Percentiles rank a stretch among this genome's conserved stretches.
These are phyloP conservation scores for Cyberlindnera euphorbiiphila DNA, from an alignment of 805 yeast species.

Conservation along the genomic window DNA sequence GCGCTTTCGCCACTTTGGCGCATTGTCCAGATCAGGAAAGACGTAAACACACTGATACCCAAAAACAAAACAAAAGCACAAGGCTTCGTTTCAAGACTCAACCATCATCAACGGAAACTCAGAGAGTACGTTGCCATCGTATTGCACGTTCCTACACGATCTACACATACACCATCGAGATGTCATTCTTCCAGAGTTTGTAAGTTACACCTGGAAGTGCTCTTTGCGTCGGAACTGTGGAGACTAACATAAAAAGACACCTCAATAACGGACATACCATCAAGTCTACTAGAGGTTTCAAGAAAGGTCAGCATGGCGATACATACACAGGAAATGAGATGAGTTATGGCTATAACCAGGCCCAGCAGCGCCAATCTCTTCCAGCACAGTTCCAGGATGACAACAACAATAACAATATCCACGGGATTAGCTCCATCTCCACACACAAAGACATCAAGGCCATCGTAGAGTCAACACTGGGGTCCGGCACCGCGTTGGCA, in stretches of 20 bases:
- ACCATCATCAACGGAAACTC: background rate
- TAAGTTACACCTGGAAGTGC: too few relatives aligned
- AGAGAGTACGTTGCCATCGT: too few relatives aligned
- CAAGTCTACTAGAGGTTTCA: conserved; percentile 44
- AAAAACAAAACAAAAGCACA: conserved; percentile 11
- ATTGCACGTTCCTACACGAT: too few relatives aligned
- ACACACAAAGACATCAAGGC: conserved; percentile 73
- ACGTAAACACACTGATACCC: conserved; percentile 12
- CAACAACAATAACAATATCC: conserved; percentile 1
- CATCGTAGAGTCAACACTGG: conserved; percentile 93
- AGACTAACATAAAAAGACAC: conserved; percentile 28
- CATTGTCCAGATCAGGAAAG: conserved; percentile 11
- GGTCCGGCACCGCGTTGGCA: conserved; percentile 84
- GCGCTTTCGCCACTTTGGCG: background rate
- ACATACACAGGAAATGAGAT: too few relatives aligned
- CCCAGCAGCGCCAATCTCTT: conserved; percentile 11
- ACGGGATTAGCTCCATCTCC: conserved; percentile 35
- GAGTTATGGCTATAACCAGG: conserved; percentile 16
- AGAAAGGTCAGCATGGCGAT: conserved; percentile 27
- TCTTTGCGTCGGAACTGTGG: background rate
- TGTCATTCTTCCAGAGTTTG: conserved; percentile 32
- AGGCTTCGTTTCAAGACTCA: background rate
- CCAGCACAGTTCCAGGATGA: conserved; percentile 7
- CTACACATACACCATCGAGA: conserved; percentile 3
- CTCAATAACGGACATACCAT: conserved; percentile 45